Percentiles rank a stretch among this genome's conserved stretches.
These are phyloP conservation scores for Plasmodium reichenowi DNA, from an alignment of 169 alveolate genomes.

Conservation along the genomic window DNA sequence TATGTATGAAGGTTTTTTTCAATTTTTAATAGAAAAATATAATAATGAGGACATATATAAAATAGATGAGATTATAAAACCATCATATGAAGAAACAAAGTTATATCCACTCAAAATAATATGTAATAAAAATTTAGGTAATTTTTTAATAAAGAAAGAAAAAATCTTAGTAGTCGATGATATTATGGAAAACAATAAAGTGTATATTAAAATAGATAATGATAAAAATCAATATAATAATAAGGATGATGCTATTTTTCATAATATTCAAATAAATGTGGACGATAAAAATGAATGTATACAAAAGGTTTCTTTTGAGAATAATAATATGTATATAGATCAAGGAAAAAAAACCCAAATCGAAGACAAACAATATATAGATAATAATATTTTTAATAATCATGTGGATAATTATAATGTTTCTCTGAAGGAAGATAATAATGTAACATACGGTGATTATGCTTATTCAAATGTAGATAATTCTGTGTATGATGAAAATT, in stretches of 20 bases:
- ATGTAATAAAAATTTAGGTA: slow-evolving; percentile 57
- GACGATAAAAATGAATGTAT: no score
- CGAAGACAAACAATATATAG: not conserved
- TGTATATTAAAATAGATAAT: slow-evolving; percentile 20
- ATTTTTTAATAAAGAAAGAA: slow-evolving; percentile 25
- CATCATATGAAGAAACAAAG: slow-evolving; percentile 44
- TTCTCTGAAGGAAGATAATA: not conserved
- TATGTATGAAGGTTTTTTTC: slow-evolving; percentile 39
- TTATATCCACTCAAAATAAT: slow-evolving; percentile 69
- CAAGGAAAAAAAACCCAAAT: not conserved
- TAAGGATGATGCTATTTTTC: not conserved
- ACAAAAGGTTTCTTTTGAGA: no score
- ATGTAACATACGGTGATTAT: not conserved
- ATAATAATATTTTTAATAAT: not conserved
- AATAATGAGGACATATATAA: slow-evolving; percentile 15
- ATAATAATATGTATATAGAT: no score
- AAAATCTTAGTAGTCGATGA: slow-evolving; percentile 28
- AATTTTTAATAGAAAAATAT: slow-evolving; percentile 9
- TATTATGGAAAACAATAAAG: slow-evolving; percentile 5
- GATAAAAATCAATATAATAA: not conserved
- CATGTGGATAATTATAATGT: not conserved
- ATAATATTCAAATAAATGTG: no score
- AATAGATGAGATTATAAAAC: slow-evolving; percentile 29
- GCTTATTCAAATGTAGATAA: no score
- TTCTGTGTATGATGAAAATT: no score